Evolutionary conservation across 768 basidiomycete genomes (phyloP).

Genomic region (Paxillus involutus): DNA sequence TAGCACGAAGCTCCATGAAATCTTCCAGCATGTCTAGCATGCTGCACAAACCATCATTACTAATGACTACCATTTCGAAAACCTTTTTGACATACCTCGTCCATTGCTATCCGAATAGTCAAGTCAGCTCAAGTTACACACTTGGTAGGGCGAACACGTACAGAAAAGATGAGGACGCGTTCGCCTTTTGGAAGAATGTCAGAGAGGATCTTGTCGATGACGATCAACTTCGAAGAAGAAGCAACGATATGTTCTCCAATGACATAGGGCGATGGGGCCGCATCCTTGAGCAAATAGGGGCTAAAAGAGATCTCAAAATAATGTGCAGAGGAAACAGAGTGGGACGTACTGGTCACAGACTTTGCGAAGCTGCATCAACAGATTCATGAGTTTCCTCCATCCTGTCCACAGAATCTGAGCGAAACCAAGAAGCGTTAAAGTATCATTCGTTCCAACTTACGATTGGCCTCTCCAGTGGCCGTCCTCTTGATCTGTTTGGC

Average conservation of each 20-base stretch:
- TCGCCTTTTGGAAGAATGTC: slow-evolving; percentile 60
- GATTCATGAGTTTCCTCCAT: slow-evolving; percentile 60
- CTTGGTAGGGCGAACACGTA: slow-evolving; percentile 23
- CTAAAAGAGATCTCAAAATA: slow-evolving; percentile 28
- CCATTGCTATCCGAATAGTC: slow-evolving; percentile 51
- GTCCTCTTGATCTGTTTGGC: slow-evolving; percentile 37
- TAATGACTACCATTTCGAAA: neutral
- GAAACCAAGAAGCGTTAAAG: neutral
- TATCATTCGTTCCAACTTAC: slow-evolving; percentile 16
- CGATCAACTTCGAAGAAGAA: slow-evolving; percentile 54
- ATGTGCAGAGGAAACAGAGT: neutral
- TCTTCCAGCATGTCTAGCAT: slow-evolving; percentile 74
- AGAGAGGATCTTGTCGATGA: slow-evolving; percentile 57
- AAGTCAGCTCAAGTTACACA: slow-evolving; percentile 5
- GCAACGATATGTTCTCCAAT: slow-evolving; percentile 58
- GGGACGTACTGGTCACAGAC: slow-evolving; percentile 64
- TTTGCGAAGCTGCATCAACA: slow-evolving; percentile 70
- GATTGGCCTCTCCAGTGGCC: slow-evolving; percentile 29
- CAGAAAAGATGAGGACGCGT: slow-evolving; percentile 68
- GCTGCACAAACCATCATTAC: slow-evolving; percentile 29
- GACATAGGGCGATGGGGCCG: slow-evolving; percentile 47
- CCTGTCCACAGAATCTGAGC: slow-evolving; percentile 29
- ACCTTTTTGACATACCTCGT: slow-evolving; percentile 36
- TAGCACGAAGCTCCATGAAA: slow-evolving; percentile 56
- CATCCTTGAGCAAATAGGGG: slow-evolving; percentile 52